These are phyloP conservation scores for Paramyrothecium sp. DNA, from an alignment of 2,329 filamentous ascomycete species.

Conservation along the genomic window DNA sequence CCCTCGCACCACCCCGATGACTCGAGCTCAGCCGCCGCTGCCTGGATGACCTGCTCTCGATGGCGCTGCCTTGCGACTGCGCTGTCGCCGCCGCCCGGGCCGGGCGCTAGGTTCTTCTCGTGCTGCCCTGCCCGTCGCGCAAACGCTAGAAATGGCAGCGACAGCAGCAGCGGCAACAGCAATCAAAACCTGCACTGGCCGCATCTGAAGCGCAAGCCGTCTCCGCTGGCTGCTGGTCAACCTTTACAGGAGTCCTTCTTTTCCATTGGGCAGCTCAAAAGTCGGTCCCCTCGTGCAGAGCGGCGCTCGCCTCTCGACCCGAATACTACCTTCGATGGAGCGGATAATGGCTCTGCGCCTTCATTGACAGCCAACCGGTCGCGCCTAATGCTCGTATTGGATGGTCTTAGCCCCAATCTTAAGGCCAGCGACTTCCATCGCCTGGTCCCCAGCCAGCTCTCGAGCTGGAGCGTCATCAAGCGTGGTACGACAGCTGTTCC, in stretches of 20 bases:
- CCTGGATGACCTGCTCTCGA: slow-evolving; percentile 27
- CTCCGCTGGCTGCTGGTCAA: neutral
- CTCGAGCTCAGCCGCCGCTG: slow-evolving; percentile 10
- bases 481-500: slow-evolving; percentile 39
- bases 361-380: neutral
- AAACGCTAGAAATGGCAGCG: neutral
- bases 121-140: neutral
- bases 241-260: neutral
- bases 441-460: slow-evolving; percentile 62
- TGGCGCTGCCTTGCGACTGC: slow-evolving; percentile 21
- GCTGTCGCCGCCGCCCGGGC: slow-evolving; percentile 9
- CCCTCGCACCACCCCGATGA: slow-evolving; percentile 12
- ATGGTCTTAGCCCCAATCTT: slow-evolving; percentile 57
- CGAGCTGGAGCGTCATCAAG: slow-evolving; percentile 65
- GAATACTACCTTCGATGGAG: neutral
- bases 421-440: slow-evolving; percentile 70
- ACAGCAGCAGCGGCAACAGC: neutral
- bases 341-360: neutral
- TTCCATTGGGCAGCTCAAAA: neutral
- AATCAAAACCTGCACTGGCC: neutral
- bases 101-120: slow-evolving; percentile 6
- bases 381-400: slow-evolving; percentile 51
- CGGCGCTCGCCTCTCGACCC: neutral
- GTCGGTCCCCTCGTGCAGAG: neutral
- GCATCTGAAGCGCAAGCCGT: neutral